Evolutionary conservation across 495 filamentous ascomycete genomes (phyloP).

Genomic region (Penicillium manginii): DNA sequence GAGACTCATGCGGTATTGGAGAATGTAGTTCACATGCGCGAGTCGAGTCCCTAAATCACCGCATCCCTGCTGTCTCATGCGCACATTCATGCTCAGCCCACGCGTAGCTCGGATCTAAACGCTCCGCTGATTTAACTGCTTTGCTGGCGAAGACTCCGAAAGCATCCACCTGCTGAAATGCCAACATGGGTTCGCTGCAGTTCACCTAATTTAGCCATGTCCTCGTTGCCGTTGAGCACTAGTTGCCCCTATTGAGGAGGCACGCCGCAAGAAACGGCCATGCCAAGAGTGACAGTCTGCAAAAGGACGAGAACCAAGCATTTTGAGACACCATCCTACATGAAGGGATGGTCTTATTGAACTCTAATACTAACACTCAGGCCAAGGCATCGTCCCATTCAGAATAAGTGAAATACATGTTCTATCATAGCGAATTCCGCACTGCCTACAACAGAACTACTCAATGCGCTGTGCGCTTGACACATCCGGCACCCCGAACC

Average conservation of each 20-base stretch:
- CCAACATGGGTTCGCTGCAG: not conserved
- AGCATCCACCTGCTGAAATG: not conserved
- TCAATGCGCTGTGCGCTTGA: constrained; percentile 46
- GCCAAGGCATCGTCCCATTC: not conserved
- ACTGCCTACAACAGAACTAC: constrained; percentile 13
- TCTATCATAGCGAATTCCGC: not conserved
- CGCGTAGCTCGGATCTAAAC: not conserved
- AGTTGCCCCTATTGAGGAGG: not conserved
- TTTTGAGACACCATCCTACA: not conserved
- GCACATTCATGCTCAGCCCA: not conserved
- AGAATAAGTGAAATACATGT: not conserved
- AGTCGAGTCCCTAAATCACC: no score
- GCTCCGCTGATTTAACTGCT: not conserved
- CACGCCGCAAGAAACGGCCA: not conserved
- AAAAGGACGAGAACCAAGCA: not conserved
- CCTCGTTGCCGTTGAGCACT: not conserved
- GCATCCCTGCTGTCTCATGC: not conserved
- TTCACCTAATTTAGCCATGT: not conserved
- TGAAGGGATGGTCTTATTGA: not conserved
- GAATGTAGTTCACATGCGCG: not conserved
- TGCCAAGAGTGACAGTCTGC: not conserved
- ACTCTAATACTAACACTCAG: not conserved
- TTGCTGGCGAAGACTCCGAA: not conserved
- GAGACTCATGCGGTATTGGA: not conserved
- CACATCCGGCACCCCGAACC: constrained; percentile 53